Evolutionary conservation across 1,139 yeast species (phyloP), one percentile per base, ranked within the genome.

Genomic region (Saccharomycopsis hybrid): DNA sequence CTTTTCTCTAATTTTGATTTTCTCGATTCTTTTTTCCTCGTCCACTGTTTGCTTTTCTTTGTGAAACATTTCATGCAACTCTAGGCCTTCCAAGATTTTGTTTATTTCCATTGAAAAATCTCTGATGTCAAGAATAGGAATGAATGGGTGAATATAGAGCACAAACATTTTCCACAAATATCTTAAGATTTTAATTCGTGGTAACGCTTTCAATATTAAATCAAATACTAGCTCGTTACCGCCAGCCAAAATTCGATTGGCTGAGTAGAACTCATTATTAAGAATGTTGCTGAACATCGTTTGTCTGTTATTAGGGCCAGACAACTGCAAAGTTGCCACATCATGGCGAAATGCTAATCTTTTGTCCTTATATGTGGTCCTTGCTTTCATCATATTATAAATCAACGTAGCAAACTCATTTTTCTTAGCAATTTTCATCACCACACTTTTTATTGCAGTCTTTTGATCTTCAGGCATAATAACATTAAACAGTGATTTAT

Each of bases 351-450:
- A 36, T 7, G 29, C 28, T 7, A 50, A 38, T 32, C 51, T 18
- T 5, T 28, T 8, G 29, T 50, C 53, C 11, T 40, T 27, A 11
- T 8, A 4, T n/a, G 5, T 5, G n/a, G 30, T 27, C n/a, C 40
- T 31, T 2, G 43, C 11, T 32, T 50, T 47, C 43, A 50, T 32
- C 33, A 47, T 39, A 18, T 43, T 47, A 36, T 11, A 36, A 8
- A 50, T 39, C n/a, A 50, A 35, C 30, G 42, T 31, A 5, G 50
- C 50, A 47, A 43, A 50, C 30, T 50, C 53, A 35, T 50, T 52
- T 41, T 52, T 49, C 24, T 38, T 28, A 18, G 25, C 1, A 35
- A 46, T 35, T 31, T 43, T 39, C 35, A 35, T 7, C 7, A 43
- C 25, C 13, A 40, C 31, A 13, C 35, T 35, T 13, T 32, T 9